A percentile compares a stretch with the other conserved stretches of the same genome.
Conservation (phyloP, 164 flowering plant genomes). For the Vitis amurensis region DNA sequence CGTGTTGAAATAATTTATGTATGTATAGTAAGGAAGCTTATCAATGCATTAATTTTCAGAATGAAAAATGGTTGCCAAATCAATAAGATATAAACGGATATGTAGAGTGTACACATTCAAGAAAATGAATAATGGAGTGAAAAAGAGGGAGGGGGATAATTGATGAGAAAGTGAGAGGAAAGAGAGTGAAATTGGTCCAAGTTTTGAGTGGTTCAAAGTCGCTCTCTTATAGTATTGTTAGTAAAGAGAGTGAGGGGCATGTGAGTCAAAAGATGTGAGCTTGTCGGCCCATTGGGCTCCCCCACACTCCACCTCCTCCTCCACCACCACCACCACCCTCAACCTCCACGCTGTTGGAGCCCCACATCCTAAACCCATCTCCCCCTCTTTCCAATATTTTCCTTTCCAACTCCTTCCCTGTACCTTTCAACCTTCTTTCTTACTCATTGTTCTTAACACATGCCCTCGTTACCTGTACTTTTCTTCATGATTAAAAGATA, state of each 20-base stretch:
- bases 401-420: not conserved
- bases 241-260: conserved; percentile 2
- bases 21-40: too few relatives aligned
- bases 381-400: not conserved
- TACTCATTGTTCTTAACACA: too few relatives aligned
- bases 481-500: too few relatives aligned
- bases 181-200: not conserved
- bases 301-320: conserved; percentile 5
- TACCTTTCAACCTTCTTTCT: not conserved
- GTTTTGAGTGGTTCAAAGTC: conserved; percentile 3
- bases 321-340: not conserved
- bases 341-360: not conserved
- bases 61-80: too few relatives aligned
- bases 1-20: too few relatives aligned
- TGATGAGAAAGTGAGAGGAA: not conserved
- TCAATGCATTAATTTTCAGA: too few relatives aligned
- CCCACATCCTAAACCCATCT: not conserved
- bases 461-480: too few relatives aligned
- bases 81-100: too few relatives aligned
- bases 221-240: not conserved
- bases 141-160: not conserved
- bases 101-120: too few relatives aligned
- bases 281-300: conserved; percentile 19
- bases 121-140: too few relatives aligned
- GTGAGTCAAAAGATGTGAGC: conserved; percentile 18